Evolutionary conservation across 768 basidiomycete genomes (phyloP).

Genomic region (Lentinula boryana): DNA sequence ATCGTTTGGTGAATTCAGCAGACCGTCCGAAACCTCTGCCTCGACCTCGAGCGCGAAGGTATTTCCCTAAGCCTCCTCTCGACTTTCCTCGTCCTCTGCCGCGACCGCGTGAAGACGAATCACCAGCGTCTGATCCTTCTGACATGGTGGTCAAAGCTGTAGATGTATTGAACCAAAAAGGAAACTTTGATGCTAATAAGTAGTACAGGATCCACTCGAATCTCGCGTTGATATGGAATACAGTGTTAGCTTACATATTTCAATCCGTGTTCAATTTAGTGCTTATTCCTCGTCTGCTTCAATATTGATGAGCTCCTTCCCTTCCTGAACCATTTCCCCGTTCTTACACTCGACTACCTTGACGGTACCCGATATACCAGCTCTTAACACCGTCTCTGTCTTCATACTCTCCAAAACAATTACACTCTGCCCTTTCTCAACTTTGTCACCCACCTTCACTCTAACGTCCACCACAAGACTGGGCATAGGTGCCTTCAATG

Average conservation of each 20-base stretch:
- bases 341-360: conserved; percentile 68
- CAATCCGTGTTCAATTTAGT: too few species aligned
- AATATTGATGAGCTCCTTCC: conserved; percentile 69
- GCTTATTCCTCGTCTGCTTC: conserved; percentile 28
- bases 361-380: conserved; percentile 63
- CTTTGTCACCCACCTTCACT: conserved; percentile 69
- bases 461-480: conserved; percentile 86
- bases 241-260: not conserved
- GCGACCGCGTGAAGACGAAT: not conserved
- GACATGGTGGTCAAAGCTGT: not conserved
- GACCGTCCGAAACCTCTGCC: conserved; percentile 56
- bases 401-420: conserved; percentile 96
- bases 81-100: conserved; percentile 4
- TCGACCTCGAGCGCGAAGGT: conserved; percentile 30
- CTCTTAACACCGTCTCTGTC: conserved; percentile 86
- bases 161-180: not conserved
- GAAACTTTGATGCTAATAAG: not conserved
- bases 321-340: conserved; percentile 92
- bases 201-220: too few species aligned
- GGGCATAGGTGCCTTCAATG: conserved; percentile 85
- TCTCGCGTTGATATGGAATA: not conserved
- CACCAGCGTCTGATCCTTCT: not conserved
- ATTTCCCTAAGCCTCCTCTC: conserved; percentile 1
- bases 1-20: conserved; percentile 57
- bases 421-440: conserved; percentile 76